These are phyloP conservation scores for Mentha longifolia DNA, from an alignment of 257 asterid species.

Conservation along the genomic window DNA sequence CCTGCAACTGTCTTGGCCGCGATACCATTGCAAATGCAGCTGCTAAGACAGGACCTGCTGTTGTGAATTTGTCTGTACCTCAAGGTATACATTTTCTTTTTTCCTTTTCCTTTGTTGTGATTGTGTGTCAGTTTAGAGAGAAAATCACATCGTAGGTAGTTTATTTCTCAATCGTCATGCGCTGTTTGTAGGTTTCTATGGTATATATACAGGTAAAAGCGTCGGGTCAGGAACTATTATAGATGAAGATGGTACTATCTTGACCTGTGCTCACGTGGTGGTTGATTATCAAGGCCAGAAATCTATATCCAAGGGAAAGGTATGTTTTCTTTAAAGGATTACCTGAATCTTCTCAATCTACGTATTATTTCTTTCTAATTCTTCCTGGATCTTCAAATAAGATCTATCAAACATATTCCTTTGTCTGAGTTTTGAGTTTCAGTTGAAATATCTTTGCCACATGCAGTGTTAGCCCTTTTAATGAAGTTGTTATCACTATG, in stretches of 20 bases:
- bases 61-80: slow-evolving; percentile 80
- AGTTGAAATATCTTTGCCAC: neutral
- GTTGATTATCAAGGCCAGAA: slow-evolving; percentile 61
- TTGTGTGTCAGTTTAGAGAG: neutral
- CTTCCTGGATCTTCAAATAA: slow-evolving; percentile 14
- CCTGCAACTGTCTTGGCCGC: slow-evolving; percentile 77
- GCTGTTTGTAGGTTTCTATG: slow-evolving; percentile 56
- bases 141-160: neutral
- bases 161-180: slow-evolving; percentile 2
- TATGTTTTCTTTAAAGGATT: slow-evolving; percentile 28
- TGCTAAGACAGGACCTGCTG: slow-evolving; percentile 83
- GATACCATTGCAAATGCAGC: slow-evolving; percentile 90
- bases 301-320: slow-evolving; percentile 67
- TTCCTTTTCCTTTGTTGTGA: neutral
- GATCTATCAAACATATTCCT: neutral
- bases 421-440: slow-evolving; percentile 19
- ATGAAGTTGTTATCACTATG: neutral
- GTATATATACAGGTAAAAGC: slow-evolving; percentile 60
- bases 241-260: slow-evolving; percentile 74
- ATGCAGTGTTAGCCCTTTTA: neutral
- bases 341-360: slow-evolving; percentile 15
- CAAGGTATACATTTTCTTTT: slow-evolving; percentile 42
- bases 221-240: slow-evolving; percentile 88
- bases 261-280: slow-evolving; percentile 92
- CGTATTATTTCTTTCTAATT: neutral